Evolutionary conservation across 805 yeast species (phyloP).

Genomic region (Saturnispora diversa): DNA sequence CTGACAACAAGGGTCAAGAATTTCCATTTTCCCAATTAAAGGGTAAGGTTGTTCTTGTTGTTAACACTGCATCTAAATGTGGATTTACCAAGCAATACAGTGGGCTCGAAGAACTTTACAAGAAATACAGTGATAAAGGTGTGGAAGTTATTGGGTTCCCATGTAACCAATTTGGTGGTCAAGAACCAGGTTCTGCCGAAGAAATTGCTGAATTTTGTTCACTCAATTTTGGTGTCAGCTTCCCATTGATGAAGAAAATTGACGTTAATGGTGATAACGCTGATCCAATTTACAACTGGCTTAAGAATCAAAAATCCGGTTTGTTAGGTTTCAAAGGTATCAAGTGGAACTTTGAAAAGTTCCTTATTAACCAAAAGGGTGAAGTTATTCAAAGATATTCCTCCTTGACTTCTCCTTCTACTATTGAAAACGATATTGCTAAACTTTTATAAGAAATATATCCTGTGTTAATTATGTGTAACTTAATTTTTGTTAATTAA

Average conservation of each 20-base stretch:
- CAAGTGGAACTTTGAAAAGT: slow-evolving; percentile 56
- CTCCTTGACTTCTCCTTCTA: slow-evolving; percentile 59
- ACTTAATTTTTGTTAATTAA: background rate
- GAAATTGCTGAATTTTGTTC: slow-evolving; percentile 70
- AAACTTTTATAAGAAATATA: slow-evolving; percentile 43
- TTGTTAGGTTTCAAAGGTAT: slow-evolving; percentile 63
- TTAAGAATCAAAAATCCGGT: slow-evolving; percentile 55
- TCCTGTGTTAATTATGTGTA: slow-evolving; percentile 32
- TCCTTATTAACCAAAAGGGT: slow-evolving; percentile 48
- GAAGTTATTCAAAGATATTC: slow-evolving; percentile 45
- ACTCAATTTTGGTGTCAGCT: slow-evolving; percentile 79
- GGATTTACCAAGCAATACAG: slow-evolving; percentile 69
- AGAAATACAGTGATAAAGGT: slow-evolving; percentile 55
- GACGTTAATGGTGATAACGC: slow-evolving; percentile 82
- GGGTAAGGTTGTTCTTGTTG: slow-evolving; percentile 77
- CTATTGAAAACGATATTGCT: slow-evolving; percentile 52
- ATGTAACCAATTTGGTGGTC: slow-evolving; percentile 79
- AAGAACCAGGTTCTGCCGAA: slow-evolving; percentile 64
- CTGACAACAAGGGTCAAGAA: slow-evolving; percentile 50
- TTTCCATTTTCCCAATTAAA: slow-evolving; percentile 53
- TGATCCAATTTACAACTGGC: slow-evolving; percentile 71
- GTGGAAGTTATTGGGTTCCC: slow-evolving; percentile 77
- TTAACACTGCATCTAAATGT: slow-evolving; percentile 85
- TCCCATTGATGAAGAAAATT: slow-evolving; percentile 80
- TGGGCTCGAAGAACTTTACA: slow-evolving; percentile 61